Base-by-base conservation (phyloP, 192 early-diverging fungal species). In the Funneliformis geosporum region DNA sequence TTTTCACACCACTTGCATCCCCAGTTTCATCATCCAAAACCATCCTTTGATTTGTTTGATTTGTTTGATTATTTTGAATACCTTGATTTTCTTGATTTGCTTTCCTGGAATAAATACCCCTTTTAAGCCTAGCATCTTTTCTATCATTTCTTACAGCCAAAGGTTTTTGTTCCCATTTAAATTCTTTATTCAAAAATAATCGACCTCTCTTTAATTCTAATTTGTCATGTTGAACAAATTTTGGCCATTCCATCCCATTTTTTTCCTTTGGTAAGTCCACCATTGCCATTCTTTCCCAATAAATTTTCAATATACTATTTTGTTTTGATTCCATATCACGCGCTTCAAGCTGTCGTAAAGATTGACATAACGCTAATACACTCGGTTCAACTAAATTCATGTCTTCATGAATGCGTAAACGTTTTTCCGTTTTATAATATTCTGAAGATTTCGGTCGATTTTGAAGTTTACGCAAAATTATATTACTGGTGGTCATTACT, bases 231-330 rank as follows among this genome's bases (percentile, higher is more conserved):
- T 83, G 64, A 12, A 85, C 65, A 71, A 69, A 82, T 16, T 71
- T 72, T 23, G 84, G 84, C 84, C 84, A 85, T 38, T 81, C 60
- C 23, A 80, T 70, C 3, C 83, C 82, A 11, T 11, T 18, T 59
- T 66, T 55, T 44, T 39, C 23, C n/a, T 75, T 81, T 44, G 80
- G 76, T 8, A 85, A 27, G 38, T 85, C 79, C 27, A 73, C 80
- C 47, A 83, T 80, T 23, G 64, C 73, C 74, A 69, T 59, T 39
- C 81, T 80, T 75, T 85, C 84, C 84, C 84, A 85, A 46, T 79
- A 60, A 8, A 83, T 83, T 11, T 66, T 76, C 16, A 85, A 61
- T 40, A 23, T 42, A 61, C 81, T 82, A 44, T 59, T 59, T 21
- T 55, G 4, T 47, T 71, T 70, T 3, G 77, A 66, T 25, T 69